Base-by-base conservation (phyloP, 2,329 filamentous ascomycete genomes). In the Dendryphion nanum region DNA sequence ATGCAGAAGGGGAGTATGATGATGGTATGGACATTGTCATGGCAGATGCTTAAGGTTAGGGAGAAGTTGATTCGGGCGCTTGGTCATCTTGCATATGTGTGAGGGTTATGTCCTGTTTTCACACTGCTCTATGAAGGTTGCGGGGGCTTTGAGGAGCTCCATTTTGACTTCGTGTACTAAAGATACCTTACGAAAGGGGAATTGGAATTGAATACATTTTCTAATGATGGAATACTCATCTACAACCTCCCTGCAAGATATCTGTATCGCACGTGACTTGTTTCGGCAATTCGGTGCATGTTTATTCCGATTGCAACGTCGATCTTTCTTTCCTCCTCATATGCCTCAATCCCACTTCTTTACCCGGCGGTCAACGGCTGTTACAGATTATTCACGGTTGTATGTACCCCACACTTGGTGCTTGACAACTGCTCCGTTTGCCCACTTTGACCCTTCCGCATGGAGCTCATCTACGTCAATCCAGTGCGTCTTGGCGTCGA, bases 1-100 rank as follows among this genome's bases (percentile, higher is more conserved):
- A 57, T 8, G 55, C 39, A 2, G 51, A 53, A 6, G 54, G 41
- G 5, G 52, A 60, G n/a, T 43, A 42, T 13, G 56, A 57, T 23
- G 47, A 41, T 17, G 55, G 53, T 10, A 13, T 21, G 16, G 31
- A 33, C 41, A 42, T 61, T n/a, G 10, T 55, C 13, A 61, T 61
- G 56, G 50, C 30, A 3, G 47, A 49, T 31, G 47, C 46, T 18
- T 61, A 40, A 48, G 33, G 18, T 13, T 37, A 26, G 23, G 23
- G 10, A 8, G 23, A 26, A 10, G 10, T 26, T 26, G 23, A 13
- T 14, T 15, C 5, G 12, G 24, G 6, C n/a, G 8, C 15, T 14
- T 35, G 20, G 16, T 5, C 10, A 34, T 16, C 18, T 10, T 6
- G 21, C 14, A n/a, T 34, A n/a, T 18, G 17, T 13, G 14, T 17